These are phyloP conservation scores for Colletotrichum nymphaeae DNA, from an alignment of 2,329 filamentous ascomycete species.

Conservation along the genomic window DNA sequence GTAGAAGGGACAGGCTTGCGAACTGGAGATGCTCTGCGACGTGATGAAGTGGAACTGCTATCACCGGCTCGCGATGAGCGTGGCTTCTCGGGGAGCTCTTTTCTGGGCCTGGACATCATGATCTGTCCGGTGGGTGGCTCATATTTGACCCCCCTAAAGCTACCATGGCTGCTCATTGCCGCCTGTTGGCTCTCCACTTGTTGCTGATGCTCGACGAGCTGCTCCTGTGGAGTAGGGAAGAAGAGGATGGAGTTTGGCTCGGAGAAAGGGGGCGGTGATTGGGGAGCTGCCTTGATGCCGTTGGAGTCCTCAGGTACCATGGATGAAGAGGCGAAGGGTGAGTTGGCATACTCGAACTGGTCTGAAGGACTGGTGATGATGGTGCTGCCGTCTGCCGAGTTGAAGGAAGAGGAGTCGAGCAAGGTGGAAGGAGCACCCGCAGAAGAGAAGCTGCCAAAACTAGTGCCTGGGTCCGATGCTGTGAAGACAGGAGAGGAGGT, in stretches of 20 bases:
- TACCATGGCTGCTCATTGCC: not conserved
- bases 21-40: not conserved
- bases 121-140: not conserved
- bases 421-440: constrained; percentile 14
- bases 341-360: constrained; percentile 25
- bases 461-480: constrained; percentile 12
- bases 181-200: constrained; percentile 1
- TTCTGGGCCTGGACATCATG: constrained; percentile 17
- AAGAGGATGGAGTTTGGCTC: constrained; percentile 22
- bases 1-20: not conserved
- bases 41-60: not conserved
- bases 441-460: constrained; percentile 35
- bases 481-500: constrained; percentile 23
- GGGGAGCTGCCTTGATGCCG: constrained; percentile 10
- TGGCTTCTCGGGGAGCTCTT: constrained; percentile 28
- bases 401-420: constrained; percentile 28
- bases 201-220: not conserved
- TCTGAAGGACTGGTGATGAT: constrained; percentile 16
- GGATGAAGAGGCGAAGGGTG: constrained; percentile 17
- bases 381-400: constrained; percentile 3
- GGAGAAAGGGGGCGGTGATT: constrained; percentile 19
- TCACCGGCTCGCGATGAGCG: not conserved
- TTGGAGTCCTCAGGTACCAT: constrained; percentile 12
- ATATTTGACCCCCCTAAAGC: not conserved
- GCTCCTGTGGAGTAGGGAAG: constrained; percentile 18